Evolutionary conservation across 1,284 basidiomycete species (phyloP), one percentile per base, ranked within the genome.

Genomic region (Apiotrichum siamense): DNA sequence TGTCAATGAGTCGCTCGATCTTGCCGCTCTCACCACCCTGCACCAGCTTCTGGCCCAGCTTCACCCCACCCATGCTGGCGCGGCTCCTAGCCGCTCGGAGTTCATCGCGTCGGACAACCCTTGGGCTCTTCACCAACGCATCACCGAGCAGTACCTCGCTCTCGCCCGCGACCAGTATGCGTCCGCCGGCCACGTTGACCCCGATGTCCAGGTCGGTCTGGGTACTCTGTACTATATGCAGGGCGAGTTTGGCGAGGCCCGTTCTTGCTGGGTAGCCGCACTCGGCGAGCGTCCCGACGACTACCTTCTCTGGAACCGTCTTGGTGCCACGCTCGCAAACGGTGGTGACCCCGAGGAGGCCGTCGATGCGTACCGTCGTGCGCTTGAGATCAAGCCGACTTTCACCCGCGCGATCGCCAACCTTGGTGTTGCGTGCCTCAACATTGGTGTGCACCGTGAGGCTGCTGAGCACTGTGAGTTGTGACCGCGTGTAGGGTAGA

Each of bases 321-420:
- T 97, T 6, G 96, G 96, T 3, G 97, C 94, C 1, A 92, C 88
- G 7, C 78, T 98, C 33, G 96, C 93, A 17, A 99, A 99, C 70
- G 91, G 90, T 1, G 91, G 84, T 55, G 87, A 89, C 61, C 88
- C 94, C 0, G 96, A 98, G 72, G 89, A 96, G 70, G 94, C 96
- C 3, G 81, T 98, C 29, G 88, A 89, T 36, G 93, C 92, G 13
- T 99, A 98, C 72, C 81, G 88, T 57, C 85, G 92, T 69, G 96
- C 96, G 0, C 77, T 99, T n/a, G 85, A 86, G 65, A 77, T 97
- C 43, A 83, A 93, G 36, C 96, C 96, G 15, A 93, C 91, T 3
- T 98, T 97, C 69, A 97, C 96, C 0, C 83, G 96, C 12, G 96
- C 94, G 7, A 92, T 97, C 32, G 97, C 96, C 72, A 99, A 98